Conservation (phyloP, 352 stramenopile species). For the Thraustotheca clavata region DNA sequence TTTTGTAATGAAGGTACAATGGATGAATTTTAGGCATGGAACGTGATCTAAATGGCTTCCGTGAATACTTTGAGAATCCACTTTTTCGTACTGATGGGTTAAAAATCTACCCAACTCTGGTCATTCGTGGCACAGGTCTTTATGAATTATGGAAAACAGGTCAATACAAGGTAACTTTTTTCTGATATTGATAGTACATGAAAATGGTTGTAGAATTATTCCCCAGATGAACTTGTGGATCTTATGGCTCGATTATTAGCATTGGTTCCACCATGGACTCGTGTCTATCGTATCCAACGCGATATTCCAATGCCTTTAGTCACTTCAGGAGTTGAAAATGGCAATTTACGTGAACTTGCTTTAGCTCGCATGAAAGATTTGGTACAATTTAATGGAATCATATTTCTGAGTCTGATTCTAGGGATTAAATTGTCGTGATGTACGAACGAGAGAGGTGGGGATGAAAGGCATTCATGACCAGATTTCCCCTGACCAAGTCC, state of each 20-base stretch:
- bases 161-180: conserved; percentile 58
- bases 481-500: conserved; percentile 90
- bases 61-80: conserved; percentile 96
- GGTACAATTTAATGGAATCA: conserved; percentile 22
- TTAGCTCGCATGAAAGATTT: conserved; percentile 90
- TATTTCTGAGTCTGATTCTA: conserved; percentile 9
- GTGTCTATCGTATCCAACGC: conserved; percentile 94
- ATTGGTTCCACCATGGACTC: conserved; percentile 93
- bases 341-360: conserved; percentile 92
- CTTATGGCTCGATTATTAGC: conserved; percentile 90
- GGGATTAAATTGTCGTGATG: conserved; percentile 89
- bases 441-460: conserved; percentile 92
- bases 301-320: conserved; percentile 98
- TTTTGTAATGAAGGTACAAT: neutral
- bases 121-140: conserved; percentile 94
- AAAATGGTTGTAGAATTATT: conserved; percentile 37
- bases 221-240: conserved; percentile 78
- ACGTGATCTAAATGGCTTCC: conserved; percentile 91
- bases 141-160: conserved; percentile 98
- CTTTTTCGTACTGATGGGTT: conserved; percentile 92
- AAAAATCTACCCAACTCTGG: conserved; percentile 96
- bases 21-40: conserved; percentile 56
- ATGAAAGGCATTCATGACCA: conserved; percentile 97
- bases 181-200: neutral
- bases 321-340: conserved; percentile 93